Evolutionary conservation across 371 early-diverging fungal genomes (phyloP), one percentile per base, ranked within the genome.

Genomic region (Blastocladiella emersonii): DNA sequence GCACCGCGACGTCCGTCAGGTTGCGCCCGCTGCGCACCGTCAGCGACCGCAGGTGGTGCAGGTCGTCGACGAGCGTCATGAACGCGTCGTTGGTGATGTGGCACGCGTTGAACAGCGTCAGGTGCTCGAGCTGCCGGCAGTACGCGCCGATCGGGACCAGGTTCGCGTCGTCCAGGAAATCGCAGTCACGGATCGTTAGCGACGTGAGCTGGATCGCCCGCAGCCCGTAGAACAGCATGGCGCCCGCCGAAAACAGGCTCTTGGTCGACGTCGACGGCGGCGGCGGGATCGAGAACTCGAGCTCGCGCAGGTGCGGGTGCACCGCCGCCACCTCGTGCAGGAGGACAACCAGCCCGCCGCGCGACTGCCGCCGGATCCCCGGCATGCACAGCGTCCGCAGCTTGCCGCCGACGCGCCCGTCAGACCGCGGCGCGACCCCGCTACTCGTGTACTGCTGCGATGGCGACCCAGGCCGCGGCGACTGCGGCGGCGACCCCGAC

Each of bases 271-370:
- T 37, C 5, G 59, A 43, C 25, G 59, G 37, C 25, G 59, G 59
- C 1, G 59, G 30, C 3, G 59, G 59, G 23, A 59, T 59, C 41
- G 59, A 59, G 37, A 59, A 59, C 6, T 59, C 59, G 25, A 59
- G 36, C 25, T 19, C 21, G 15, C 8, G 8, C 17, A 59, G 30
- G 43, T 59, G 37, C 41, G 59, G 59, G 43, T 59, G 59, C 12
- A 37, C 32, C 4, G 25, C 4, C 2, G 35, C 59, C 41, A 59
- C 37, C 12, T 59, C 59, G 25, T 13, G 13, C 27, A 59, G 8
- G 17, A 25, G 36, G 1, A 12, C 12, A 12, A 59, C 37, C 37
- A 59, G 32, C 0, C 37, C 59, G 25, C 59, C 41, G 32, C 44
- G 59, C 25, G 41, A 41, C 27, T 41, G 41, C 13, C 41, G 30